Conservation (phyloP, 768 basidiomycete genomes). For the Mycena leptocephala region DNA sequence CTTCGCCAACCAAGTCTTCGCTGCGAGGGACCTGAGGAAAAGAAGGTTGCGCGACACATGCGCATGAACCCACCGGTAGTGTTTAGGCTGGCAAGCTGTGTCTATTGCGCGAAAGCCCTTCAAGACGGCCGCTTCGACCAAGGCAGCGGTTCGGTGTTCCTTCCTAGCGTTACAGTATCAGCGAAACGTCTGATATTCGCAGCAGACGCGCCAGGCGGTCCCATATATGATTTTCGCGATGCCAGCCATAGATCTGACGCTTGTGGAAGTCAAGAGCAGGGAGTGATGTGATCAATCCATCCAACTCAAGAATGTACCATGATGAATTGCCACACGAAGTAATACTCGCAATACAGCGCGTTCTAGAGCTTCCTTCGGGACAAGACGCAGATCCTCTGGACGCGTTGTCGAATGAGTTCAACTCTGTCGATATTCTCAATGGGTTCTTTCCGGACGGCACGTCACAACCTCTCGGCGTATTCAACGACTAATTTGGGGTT, state of each 20-base stretch:
- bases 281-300: background rate
- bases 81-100: constrained; percentile 85
- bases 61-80: constrained; percentile 68
- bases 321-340: constrained; percentile 79
- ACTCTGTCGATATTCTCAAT: constrained; percentile 72
- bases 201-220: constrained; percentile 67
- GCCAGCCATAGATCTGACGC: constrained; percentile 40
- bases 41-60: background rate
- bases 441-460: constrained; percentile 86
- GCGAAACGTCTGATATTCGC: background rate
- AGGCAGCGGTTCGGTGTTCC: constrained; percentile 75
- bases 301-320: constrained; percentile 47
- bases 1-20: constrained; percentile 88
- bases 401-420: constrained; percentile 71
- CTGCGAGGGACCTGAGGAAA: constrained; percentile 52
- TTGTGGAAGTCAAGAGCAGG: background rate
- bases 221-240: constrained; percentile 69
- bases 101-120: constrained; percentile 89
- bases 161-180: constrained; percentile 68
- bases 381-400: constrained; percentile 72
- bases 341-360: constrained; percentile 78
- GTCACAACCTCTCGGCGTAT: constrained; percentile 33
- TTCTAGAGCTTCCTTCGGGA: constrained; percentile 69
- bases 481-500: constrained; percentile 24
- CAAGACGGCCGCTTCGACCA: constrained; percentile 82